These are phyloP conservation scores for Pestalotiopsis sp. DNA, from an alignment of 2,329 filamentous ascomycete genomes.

Conservation along the genomic window DNA sequence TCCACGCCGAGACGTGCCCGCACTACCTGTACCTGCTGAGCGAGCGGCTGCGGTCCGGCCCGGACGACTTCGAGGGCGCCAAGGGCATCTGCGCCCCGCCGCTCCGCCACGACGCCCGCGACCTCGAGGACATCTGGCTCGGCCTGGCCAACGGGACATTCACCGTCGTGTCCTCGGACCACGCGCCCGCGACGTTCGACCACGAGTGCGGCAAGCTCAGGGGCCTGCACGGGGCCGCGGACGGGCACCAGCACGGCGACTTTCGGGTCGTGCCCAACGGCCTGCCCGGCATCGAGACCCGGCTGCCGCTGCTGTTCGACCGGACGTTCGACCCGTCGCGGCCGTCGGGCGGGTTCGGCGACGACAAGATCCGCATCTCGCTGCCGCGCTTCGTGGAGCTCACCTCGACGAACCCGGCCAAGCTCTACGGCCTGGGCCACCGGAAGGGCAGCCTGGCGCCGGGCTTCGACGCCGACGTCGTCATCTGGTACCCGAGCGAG, in stretches of 20 bases:
- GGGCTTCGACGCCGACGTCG: constrained; percentile 19
- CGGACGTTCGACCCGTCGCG: constrained; percentile 16
- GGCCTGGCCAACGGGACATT: constrained; percentile 57
- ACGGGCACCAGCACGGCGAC: constrained; percentile 11
- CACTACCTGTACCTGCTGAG: constrained; percentile 60
- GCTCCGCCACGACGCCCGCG: constrained; percentile 46
- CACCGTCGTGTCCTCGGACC: constrained; percentile 48
- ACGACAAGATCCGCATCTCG: constrained; percentile 17
- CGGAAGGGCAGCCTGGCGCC: constrained; percentile 18
- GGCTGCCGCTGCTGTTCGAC: constrained; percentile 17
- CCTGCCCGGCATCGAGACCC: constrained; percentile 17
- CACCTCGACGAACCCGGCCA: constrained; percentile 17
- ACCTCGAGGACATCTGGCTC: constrained; percentile 54
- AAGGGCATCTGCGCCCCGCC: constrained; percentile 59
- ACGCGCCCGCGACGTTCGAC: constrained; percentile 16
- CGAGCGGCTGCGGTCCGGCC: constrained; percentile 31
- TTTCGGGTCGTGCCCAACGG: constrained; percentile 17
- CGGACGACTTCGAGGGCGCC: constrained; percentile 47
- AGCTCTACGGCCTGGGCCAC: constrained; percentile 16
- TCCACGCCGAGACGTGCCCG: constrained; percentile 61
- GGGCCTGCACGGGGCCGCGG: constrained; percentile 4
- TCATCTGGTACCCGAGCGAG: constrained; percentile 19
- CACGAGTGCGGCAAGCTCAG: constrained; percentile 18
- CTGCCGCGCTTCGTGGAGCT: constrained; percentile 32
- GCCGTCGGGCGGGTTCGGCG: constrained; percentile 3